These are phyloP conservation scores for Colletotrichum sp. DNA, from an alignment of 2,329 filamentous ascomycete species.

Conservation along the genomic window DNA sequence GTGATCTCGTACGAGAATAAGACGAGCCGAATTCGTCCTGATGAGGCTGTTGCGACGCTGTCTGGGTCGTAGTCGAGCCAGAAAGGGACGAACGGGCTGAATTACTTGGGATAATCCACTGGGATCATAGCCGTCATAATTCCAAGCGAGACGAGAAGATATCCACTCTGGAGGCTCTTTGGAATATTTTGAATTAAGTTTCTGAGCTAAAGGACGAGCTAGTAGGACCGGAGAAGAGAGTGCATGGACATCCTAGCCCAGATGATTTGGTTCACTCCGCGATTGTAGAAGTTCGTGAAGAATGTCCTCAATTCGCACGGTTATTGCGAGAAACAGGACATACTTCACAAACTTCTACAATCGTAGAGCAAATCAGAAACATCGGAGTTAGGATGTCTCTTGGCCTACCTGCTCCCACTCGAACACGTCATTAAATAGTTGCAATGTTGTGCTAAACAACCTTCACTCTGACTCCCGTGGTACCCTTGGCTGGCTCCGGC, in stretches of 20 bases:
- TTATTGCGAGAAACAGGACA: neutral
- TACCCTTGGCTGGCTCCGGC: constrained; percentile 21
- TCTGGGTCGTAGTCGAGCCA: neutral
- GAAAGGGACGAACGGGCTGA: neutral
- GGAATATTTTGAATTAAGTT: neutral
- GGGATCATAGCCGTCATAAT: neutral
- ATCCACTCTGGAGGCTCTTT: neutral
- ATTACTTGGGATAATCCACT: neutral
- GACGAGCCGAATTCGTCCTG: neutral
- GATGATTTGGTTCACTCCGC: neutral
- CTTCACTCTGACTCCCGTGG: constrained; percentile 11
- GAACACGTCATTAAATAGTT: neutral
- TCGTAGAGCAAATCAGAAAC: neutral
- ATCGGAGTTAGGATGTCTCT: neutral
- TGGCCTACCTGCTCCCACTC: neutral
- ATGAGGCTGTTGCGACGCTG: neutral
- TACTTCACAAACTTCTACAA: neutral
- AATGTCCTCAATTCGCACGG: neutral
- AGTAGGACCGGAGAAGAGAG: neutral
- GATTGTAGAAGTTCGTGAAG: neutral
- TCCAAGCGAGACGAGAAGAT: neutral
- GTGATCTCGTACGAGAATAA: neutral
- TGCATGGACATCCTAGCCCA: neutral
- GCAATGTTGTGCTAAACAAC: neutral
- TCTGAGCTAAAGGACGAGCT: neutral